Conservation (phyloP, 2,329 filamentous ascomycete species). For the Fusarium keratoplasticum region DNA sequence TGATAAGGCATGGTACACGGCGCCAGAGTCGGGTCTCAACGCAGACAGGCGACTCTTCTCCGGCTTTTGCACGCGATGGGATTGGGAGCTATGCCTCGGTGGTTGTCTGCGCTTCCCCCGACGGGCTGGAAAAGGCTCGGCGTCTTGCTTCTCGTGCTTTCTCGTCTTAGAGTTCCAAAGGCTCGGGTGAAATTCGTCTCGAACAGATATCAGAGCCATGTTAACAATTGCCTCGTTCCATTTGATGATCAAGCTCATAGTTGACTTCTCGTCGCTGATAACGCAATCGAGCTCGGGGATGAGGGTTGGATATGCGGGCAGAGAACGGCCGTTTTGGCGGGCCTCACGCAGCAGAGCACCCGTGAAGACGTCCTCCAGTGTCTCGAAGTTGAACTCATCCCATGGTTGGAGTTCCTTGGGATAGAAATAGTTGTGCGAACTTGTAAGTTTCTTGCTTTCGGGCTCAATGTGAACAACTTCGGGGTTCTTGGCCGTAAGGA, state of each 20-base stretch:
- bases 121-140: background rate
- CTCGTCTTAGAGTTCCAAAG: constrained; percentile 7
- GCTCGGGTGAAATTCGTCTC: constrained; percentile 3
- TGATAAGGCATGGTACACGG: background rate
- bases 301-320: constrained; percentile 1
- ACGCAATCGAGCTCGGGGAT: background rate
- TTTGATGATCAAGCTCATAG: constrained; percentile 1
- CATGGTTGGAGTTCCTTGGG: constrained; percentile 5
- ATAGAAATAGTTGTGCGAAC: background rate
- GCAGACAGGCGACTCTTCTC: background rate
- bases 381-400: constrained; percentile 7
- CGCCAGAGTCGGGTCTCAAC: constrained; percentile 3
- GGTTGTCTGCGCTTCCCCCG: background rate
- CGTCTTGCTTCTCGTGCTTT: background rate
- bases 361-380: background rate
- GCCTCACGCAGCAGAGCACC: constrained; percentile 1
- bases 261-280: background rate
- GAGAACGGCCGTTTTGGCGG: background rate
- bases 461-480: background rate
- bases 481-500: background rate
- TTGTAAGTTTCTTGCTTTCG: background rate
- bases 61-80: background rate
- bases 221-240: constrained; percentile 20
- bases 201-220: constrained; percentile 8
- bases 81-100: background rate